Evolutionary conservation across 1,284 basidiomycete genomes (phyloP), one percentile per base, ranked within the genome.

Genomic region (Cutaneotrichosporon sp.): DNA sequence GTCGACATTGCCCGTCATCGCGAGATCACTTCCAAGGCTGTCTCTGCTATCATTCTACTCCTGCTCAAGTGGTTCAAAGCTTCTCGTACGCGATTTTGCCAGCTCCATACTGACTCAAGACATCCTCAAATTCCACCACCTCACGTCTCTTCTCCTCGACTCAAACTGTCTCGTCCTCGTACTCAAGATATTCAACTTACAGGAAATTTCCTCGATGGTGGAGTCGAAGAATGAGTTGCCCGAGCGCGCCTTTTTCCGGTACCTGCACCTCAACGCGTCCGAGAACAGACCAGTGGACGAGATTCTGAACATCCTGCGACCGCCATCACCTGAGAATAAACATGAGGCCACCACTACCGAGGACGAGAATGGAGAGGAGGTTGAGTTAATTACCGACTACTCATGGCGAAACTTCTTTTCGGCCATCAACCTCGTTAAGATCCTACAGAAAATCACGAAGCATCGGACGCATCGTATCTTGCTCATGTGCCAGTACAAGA

Each of bases 391-490:
- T 51, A 87, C 85, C 17, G 91, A 97, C 45, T 98, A 90, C 73
- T 96, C 91, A 5, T 98, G 94, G 92, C 79, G 96, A 50, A 98
- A 98, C 76, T 97, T 98, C 74, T 98, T 97, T 75, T 84, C 91
- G 9, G 85, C 86, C n/a, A 94, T 97, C 76, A 97, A 97, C 73
- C 97, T 97, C 70, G 89, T 94, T 24, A 92, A 92, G 70, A 90
- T 99, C 60, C 86, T 99, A 82, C 96, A 99, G 72, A 97, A 97
- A 76, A 75, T 99, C 59, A 94, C 92, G 2, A 98, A 98, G 75
- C 84, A 88, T 62, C 86, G 92, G 37, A 89, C 90, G 8, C 92
- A 97, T 72, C 82, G 96, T 20, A 96, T 98, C 59, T 85, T 90
- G 78, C 86, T 98, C 81, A 80, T 99, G 57, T 90, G 96, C 20